Conservation (phyloP, 129 eudicot genomes). For the Heracleum sosnowskyi region DNA sequence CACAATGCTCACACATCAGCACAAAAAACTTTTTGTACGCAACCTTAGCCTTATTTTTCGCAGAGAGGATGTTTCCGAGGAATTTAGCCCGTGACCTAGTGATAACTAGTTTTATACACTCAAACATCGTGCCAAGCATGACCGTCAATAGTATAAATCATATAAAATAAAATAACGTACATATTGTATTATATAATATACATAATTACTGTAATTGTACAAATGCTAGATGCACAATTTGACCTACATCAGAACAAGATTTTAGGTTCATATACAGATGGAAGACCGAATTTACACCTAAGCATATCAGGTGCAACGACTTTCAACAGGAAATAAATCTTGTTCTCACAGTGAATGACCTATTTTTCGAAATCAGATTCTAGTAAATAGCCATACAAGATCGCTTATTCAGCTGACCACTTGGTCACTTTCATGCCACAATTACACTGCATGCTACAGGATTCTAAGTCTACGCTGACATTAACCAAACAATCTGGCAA, state of each 20-base stretch:
- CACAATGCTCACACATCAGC: not conserved
- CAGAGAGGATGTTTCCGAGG: not conserved
- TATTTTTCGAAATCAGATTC: not conserved
- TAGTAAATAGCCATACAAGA: not conserved
- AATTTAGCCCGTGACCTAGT: not conserved
- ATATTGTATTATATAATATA: not conserved
- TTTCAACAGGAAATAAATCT: not conserved
- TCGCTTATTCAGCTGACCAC: not conserved
- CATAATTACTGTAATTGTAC: not conserved
- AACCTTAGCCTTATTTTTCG: not conserved
- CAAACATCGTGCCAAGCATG: not conserved
- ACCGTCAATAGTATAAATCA: not conserved
- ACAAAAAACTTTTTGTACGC: not conserved
- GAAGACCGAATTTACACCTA: not conserved
- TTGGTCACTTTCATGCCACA: not conserved
- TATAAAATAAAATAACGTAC: not conserved
- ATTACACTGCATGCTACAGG: not conserved
- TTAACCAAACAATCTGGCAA: not conserved
- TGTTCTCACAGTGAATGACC: not conserved
- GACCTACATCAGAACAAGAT: not conserved
- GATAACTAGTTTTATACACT: not conserved
- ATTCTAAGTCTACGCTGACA: too few species aligned
- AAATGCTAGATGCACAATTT: slow-evolving; percentile 2
- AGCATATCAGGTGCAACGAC: not conserved
- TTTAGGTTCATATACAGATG: not conserved